Evolutionary conservation across 2,329 filamentous ascomycete species (phyloP).

Genomic region (Fusarium illudens): DNA sequence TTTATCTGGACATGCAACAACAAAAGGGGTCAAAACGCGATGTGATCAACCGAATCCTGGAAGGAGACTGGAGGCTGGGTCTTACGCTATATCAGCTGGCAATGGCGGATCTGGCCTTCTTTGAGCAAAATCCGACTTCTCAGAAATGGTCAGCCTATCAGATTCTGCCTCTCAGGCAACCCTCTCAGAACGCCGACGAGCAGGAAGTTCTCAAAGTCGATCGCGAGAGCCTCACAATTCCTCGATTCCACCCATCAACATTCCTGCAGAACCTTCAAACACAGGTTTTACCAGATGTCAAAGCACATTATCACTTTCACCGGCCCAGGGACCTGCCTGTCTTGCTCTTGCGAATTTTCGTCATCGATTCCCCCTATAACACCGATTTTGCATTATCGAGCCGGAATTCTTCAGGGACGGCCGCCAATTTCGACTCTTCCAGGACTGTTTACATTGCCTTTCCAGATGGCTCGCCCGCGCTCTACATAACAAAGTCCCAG

Average conservation of each 20-base stretch:
- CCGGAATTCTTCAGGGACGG: slow-evolving; percentile 43
- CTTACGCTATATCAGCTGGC: slow-evolving; percentile 72
- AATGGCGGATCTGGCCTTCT: slow-evolving; percentile 72
- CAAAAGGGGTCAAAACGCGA: slow-evolving; percentile 70
- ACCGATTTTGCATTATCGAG: slow-evolving; percentile 59
- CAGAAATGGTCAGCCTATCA: slow-evolving; percentile 72
- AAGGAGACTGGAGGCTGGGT: slow-evolving; percentile 74
- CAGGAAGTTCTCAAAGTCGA: slow-evolving; percentile 54
- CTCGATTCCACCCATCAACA: slow-evolving; percentile 80
- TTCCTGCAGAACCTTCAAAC: slow-evolving; percentile 80
- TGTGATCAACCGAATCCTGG: slow-evolving; percentile 68
- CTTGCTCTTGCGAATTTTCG: slow-evolving; percentile 78
- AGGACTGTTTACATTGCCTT: slow-evolving; percentile 83
- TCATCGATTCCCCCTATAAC: slow-evolving; percentile 83
- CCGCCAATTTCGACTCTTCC: slow-evolving; percentile 67
- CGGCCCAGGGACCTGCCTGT: slow-evolving; percentile 74
- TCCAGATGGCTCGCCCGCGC: slow-evolving; percentile 78
- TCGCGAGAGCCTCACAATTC: slow-evolving; percentile 60
- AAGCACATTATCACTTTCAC: slow-evolving; percentile 83
- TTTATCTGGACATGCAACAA: slow-evolving; percentile 68
- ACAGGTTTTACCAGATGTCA: slow-evolving; percentile 79
- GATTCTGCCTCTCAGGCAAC: slow-evolving; percentile 61
- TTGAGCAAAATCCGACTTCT: slow-evolving; percentile 70
- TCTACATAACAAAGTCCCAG: slow-evolving; percentile 71
- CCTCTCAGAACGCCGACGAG: slow-evolving; percentile 49